A percentile compares a stretch with the other conserved stretches of the same genome.
phyloP scores from a whole-genome alignment of 78 protist genomes.

The Speleostelium caveatum region DNA sequence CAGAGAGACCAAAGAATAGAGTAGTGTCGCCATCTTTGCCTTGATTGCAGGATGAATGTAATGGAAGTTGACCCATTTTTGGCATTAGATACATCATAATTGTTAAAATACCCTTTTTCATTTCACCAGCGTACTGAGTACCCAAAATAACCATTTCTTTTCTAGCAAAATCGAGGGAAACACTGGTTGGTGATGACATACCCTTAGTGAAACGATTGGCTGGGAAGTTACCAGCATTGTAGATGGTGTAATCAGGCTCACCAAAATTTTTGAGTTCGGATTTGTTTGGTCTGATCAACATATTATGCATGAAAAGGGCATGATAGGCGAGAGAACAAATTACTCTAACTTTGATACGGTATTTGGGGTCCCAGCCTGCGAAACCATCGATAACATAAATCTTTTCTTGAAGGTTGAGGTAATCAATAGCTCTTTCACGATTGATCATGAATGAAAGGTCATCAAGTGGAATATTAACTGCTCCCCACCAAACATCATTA shows the following conservation, averaged over 20 bases:
- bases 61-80: slow-evolving; percentile 88
- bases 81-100: slow-evolving; percentile 96
- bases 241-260: slow-evolving; percentile 93
- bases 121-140: slow-evolving; percentile 97
- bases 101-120: slow-evolving; percentile 98
- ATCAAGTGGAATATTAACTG: slow-evolving; percentile 88
- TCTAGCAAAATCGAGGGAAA: slow-evolving; percentile 83
- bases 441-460: slow-evolving; percentile 88
- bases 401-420: slow-evolving; percentile 89
- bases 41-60: slow-evolving; percentile 93
- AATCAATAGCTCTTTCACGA: slow-evolving; percentile 95
- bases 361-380: slow-evolving; percentile 92
- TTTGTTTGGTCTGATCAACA: slow-evolving; percentile 93
- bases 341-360: slow-evolving; percentile 92
- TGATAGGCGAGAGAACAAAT: slow-evolving; percentile 93
- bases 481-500: slow-evolving; percentile 94
- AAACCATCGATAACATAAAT: slow-evolving; percentile 93
- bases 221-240: slow-evolving; percentile 95
- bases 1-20: slow-evolving; percentile 96
- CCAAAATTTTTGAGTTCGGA: slow-evolving; percentile 88
- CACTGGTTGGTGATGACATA: slow-evolving; percentile 87
- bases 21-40: slow-evolving; percentile 85
- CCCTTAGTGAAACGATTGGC: slow-evolving; percentile 91
- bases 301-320: slow-evolving; percentile 95
- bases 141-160: slow-evolving; percentile 95